Base-by-base conservation (phyloP, 2,329 filamentous ascomycete genomes). In the Fusarium sp. region DNA sequence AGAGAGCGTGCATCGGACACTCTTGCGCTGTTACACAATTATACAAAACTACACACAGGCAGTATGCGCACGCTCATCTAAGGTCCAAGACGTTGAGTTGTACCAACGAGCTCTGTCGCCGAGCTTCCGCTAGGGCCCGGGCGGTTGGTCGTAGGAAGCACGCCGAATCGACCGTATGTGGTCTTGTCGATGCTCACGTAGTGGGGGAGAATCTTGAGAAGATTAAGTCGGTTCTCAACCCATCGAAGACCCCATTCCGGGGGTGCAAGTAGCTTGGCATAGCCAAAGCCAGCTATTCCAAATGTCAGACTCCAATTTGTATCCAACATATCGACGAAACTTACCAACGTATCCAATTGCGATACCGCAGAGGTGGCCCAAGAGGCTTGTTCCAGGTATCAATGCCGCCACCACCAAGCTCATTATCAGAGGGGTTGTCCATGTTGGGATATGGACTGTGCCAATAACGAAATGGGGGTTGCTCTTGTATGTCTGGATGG, bases 141-240 rank as follows among this genome's bases (percentile, higher is more conserved):
- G 20, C 80, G 77, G 57, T 80, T 78, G 42, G 75, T 84, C 2
- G 89, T 86, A 4, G 94, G 95, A 59, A 98, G 83, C 16, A 98
- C 92, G 3, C 95, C 95, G 75, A 97, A 98, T 55, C 95, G 87
- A 10, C 95, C 95, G 76, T 95, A 97, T 8, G 93, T 97, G 85
- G 97, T 98, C 80, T 97, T 94, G 76, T 98, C 95, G 18, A 98
- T 90, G 59, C 93, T 97, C 49, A 98, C 92, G 76, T 97, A 98
- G 80, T 97, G 93, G 46, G 95, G 95, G 27, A 98, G 82, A 63
- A 93, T 87, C 21, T 90, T 92, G 23, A 97, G 85, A 12, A 98
- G 85, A 76, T 97, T 96, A 63, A 98, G 82, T 78, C 95, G 97
- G 20, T 88, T 89, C 81, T 99, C 96, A 58, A 98, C 86, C 90